Evolutionary conservation across 495 filamentous ascomycete genomes (phyloP), one percentile per base, ranked within the genome.

Genomic region (Hypoxylon subgilvum): DNA sequence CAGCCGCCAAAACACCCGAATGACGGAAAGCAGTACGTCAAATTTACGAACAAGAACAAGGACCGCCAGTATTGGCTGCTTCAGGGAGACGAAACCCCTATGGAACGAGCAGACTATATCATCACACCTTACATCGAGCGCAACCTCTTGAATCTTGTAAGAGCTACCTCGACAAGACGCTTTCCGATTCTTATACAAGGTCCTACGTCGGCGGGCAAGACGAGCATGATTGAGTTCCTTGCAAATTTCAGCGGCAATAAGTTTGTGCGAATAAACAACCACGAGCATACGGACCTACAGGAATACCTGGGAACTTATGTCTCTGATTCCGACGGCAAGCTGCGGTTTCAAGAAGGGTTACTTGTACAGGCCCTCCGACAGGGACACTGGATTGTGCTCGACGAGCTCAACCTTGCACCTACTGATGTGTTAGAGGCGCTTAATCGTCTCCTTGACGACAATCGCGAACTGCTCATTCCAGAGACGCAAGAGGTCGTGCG

Each of bases 211-310:
- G 86, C 91, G 25, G 95, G 95, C 49, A 99, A 99, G 73, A 99
- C 95, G 0, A 96, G 92, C 69, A 97, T 99, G 95, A 93, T 99
- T 45, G 93, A 97, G 70, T 96, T 96, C 69, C 82, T 99, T 22
- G 95, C 95, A 4, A 94, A 94, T 69, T 88, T 90, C 39, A 96
- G 91, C 19, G 95, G 95, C 1, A 96, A 99, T 65, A 92, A 90
- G 65, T 97, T 97, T 61, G 90, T 99, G 30, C 85, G 95, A 50
- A 97, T 99, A 76, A 99, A 99, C 76, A 99, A 99, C 65, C 95
- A 99, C 69, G 95, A 99, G 63, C 93, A 97, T 68, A 97, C 95
- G 0, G 95, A 99, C 72, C 79, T 99, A 22, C 95, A 99, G 70
- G 95, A 99, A 68, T 99, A 99, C 66, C 79, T 99, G 1, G 95